Conservation (phyloP, 1,284 basidiomycete species). For the Puccinia polysora region DNA sequence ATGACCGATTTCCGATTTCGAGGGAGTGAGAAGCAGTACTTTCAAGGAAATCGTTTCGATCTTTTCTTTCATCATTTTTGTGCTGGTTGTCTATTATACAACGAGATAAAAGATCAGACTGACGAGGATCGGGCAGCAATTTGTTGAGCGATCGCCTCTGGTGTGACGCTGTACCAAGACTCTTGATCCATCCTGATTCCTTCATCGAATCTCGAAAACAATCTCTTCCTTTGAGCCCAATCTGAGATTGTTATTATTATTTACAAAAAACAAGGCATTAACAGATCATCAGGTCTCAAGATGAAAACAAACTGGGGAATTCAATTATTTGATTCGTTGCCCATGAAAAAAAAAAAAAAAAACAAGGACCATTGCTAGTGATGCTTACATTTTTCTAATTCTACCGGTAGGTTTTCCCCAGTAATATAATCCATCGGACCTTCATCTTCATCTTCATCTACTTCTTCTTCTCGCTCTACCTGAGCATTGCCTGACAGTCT, state of each 20-base stretch:
- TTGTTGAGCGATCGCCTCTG: constrained; percentile 80
- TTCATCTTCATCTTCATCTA: background rate
- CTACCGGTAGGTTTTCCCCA: background rate
- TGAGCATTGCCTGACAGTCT: too few relatives aligned
- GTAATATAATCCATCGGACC: background rate
- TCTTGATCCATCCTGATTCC: constrained; percentile 59
- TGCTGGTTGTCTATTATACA: background rate
- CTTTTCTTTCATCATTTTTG: too few relatives aligned
- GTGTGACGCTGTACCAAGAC: constrained; percentile 96
- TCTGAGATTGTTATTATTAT: constrained; percentile 58
- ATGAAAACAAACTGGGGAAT: background rate
- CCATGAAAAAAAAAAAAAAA: background rate
- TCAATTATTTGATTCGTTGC: too few relatives aligned
- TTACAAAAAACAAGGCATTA: constrained; percentile 10
- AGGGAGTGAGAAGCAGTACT: too few relatives aligned
- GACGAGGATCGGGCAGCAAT: constrained; percentile 87
- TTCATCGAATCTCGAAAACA: constrained; percentile 73
- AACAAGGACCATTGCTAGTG: too few relatives aligned
- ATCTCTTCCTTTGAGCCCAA: constrained; percentile 73
- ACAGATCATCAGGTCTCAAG: background rate
- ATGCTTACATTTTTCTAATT: constrained; percentile 45
- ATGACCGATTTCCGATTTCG: too few relatives aligned
- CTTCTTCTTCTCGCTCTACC: background rate
- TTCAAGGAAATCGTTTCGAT: too few relatives aligned
- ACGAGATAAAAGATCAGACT: constrained; percentile 55